Evolutionary conservation across 192 early-diverging fungal genomes (phyloP), one percentile per base, ranked within the genome.

Genomic region (Linnemannia exigua): DNA sequence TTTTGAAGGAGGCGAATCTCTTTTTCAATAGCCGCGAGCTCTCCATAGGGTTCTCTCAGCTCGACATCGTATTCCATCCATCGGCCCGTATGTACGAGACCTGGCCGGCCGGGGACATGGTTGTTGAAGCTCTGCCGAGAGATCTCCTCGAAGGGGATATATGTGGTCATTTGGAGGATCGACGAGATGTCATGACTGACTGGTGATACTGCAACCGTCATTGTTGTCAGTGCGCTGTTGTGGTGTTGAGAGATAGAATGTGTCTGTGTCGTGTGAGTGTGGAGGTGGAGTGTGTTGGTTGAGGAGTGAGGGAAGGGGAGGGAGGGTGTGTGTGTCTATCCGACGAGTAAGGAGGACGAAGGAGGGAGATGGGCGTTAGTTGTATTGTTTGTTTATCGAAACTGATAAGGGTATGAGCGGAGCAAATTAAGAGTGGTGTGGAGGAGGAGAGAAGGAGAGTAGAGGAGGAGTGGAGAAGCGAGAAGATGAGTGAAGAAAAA

Each of bases 131-230:
- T 19, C 14, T 77, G 54, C 3, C 79, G 73, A 3, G 70, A 36
- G 31, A 86, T 70, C n/a, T 86, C 84, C 16, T 86, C 74, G 33
- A 77, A 80, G 25, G 77, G 79, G 70, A 80, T 86, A n/a, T 77
- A 75, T 7, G 16, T 54, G 6, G 70, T 71, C 31, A 52, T 71
- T 15, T 86, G 78, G 25, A 86, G 78, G 17, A 48, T 67, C 61
- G 36, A 20, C 17, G 71, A 17, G 63, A 86, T 46, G 31, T 74
- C 74, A 16, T 75, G 78, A 47, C 77, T 63, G 48, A 74, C 81
- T 28, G 70, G 74, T 33, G 74, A n/a, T 54, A 80, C 84, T 72
- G 74, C 74, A 28, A 80, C 74, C 8, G 78, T 80, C 84, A 86
- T 84, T 44, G 41, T 44, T 67, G 66, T 75, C 36, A 14, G 28